A percentile compares a stretch with the other conserved stretches of the same genome.
Evolutionary conservation across 768 basidiomycete genomes (phyloP).

Genomic region (Boletus bicolor): DNA sequence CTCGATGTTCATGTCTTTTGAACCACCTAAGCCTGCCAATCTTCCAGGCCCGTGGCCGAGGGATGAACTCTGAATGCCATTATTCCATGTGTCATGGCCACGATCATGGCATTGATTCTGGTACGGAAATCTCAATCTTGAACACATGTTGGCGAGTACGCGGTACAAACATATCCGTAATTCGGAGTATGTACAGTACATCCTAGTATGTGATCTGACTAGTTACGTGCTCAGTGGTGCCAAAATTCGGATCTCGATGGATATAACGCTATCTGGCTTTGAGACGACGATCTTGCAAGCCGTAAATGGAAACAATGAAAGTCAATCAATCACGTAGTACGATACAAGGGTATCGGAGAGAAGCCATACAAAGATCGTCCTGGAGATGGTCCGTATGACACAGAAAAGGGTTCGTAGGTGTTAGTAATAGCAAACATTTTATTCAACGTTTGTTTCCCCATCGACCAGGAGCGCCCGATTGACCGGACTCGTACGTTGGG

Average conservation of each 20-base stretch:
- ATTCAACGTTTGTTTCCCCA: slow-evolving; percentile 46
- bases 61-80: slow-evolving; percentile 21
- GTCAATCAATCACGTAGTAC: slow-evolving; percentile 3
- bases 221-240: background rate
- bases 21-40: slow-evolving; percentile 20
- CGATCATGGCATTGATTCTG: background rate
- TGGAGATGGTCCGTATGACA: slow-evolving; percentile 19
- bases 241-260: background rate
- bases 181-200: background rate
- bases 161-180: background rate
- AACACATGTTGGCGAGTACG: background rate
- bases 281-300: background rate
- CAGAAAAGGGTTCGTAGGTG: background rate
- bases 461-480: slow-evolving; percentile 45
- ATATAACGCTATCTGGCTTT: background rate
- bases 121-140: background rate
- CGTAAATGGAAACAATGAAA: background rate
- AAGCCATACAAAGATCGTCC: slow-evolving; percentile 12
- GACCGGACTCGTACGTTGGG: slow-evolving; percentile 61
- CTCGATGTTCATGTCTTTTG: slow-evolving; percentile 34
- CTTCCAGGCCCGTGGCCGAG: slow-evolving; percentile 8
- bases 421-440: background rate
- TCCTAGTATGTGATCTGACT: background rate
- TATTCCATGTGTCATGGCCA: background rate
- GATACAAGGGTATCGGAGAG: slow-evolving; percentile 25